Conservation (phyloP, 352 stramenopile genomes). For the Globisporangium cederbergense region DNA sequence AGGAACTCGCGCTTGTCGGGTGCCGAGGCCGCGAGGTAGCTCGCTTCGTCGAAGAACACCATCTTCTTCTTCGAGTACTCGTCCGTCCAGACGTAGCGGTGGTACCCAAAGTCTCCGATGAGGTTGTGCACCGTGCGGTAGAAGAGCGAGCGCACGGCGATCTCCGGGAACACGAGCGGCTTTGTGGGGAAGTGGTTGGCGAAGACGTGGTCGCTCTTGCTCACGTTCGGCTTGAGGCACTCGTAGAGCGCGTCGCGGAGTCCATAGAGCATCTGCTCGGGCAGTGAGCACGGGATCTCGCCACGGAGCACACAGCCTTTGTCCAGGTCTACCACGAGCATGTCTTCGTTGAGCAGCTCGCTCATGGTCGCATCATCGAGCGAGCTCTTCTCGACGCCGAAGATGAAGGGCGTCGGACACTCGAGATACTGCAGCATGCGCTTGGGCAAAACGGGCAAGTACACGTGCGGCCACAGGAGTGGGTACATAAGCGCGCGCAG, state of each 20-base stretch:
- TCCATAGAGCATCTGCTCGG: constrained; percentile 38
- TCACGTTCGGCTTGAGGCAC: constrained; percentile 70
- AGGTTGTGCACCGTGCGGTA: constrained; percentile 58
- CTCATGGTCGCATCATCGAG: constrained; percentile 54
- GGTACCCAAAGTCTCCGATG: constrained; percentile 82
- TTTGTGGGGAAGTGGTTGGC: constrained; percentile 63
- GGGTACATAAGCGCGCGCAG: constrained; percentile 83
- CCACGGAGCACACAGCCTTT: constrained; percentile 52
- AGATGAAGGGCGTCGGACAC: constrained; percentile 85
- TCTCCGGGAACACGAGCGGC: constrained; percentile 68
- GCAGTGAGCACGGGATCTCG: constrained; percentile 49
- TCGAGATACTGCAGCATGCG: constrained; percentile 83
- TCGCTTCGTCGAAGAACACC: constrained; percentile 84
- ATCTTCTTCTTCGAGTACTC: constrained; percentile 78
- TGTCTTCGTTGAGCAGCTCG: constrained; percentile 48
- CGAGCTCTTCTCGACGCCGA: constrained; percentile 65
- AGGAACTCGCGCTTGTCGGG: constrained; percentile 78
- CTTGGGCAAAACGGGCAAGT: constrained; percentile 72
- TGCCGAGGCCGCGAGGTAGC: constrained; percentile 72
- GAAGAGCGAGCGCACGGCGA: constrained; percentile 68
- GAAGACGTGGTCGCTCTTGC: constrained; percentile 68
- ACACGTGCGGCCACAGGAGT: constrained; percentile 85
- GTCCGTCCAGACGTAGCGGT: constrained; percentile 82
- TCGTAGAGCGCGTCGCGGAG: constrained; percentile 56
- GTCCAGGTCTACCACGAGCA: constrained; percentile 75